Conservation (phyloP, 305 asterid genomes). For the Fraxinus sp. region DNA sequence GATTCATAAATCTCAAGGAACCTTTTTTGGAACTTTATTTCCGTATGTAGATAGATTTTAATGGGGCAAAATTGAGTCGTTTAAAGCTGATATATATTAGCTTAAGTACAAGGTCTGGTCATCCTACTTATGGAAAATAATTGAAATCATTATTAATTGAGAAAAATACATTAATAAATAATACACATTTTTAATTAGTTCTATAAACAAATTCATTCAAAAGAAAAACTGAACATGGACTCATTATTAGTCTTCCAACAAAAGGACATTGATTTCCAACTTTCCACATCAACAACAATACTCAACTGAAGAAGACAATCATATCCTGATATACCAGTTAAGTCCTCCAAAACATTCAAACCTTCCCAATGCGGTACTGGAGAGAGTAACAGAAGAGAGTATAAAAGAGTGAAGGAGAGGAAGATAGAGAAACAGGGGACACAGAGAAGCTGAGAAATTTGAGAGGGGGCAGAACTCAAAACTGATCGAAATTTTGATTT, state of each 20-base stretch:
- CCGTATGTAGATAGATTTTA: not conserved
- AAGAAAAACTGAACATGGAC: slow-evolving; percentile 27
- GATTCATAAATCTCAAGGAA: too few relatives aligned
- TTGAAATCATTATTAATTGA: not conserved
- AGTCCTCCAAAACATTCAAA: not conserved
- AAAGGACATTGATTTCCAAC: not conserved
- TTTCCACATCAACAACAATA: slow-evolving; percentile 34
- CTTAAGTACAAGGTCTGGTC: not conserved
- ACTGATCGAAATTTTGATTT: not conserved
- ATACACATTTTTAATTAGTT: not conserved
- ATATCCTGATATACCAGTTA: slow-evolving; percentile 36
- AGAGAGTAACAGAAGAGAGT: not conserved
- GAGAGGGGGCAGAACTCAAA: not conserved
- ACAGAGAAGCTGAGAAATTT: not conserved
- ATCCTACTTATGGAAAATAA: not conserved
- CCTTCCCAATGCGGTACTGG: not conserved
- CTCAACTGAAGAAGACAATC: slow-evolving; percentile 34
- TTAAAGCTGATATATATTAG: not conserved
- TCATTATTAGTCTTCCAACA: slow-evolving; percentile 30
- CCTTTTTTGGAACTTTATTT: too few relatives aligned
- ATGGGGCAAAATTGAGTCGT: not conserved
- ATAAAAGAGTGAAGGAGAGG: not conserved
- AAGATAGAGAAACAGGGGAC: not conserved
- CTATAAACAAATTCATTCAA: not conserved
- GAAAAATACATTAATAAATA: not conserved